phyloP scores from a whole-genome alignment of 352 stramenopile species.

The Globisporangium carolinianum region DNA sequence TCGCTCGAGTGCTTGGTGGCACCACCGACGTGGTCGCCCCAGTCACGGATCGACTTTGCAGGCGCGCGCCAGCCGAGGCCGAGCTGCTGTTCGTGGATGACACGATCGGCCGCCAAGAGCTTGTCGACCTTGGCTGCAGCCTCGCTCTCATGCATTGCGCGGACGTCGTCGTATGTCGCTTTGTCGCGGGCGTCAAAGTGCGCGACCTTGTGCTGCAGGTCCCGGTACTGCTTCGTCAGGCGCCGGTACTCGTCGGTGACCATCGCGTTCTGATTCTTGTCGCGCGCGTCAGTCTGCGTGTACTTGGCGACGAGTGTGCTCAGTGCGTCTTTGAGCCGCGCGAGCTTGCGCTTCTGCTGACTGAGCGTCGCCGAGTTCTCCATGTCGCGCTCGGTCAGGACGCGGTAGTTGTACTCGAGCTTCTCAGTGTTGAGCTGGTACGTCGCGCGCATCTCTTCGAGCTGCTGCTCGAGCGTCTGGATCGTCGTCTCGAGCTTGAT shows the following conservation, averaged over 20 bases:
- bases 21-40: constrained; percentile 27
- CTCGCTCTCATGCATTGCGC: constrained; percentile 90
- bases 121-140: constrained; percentile 78
- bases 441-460: constrained; percentile 93
- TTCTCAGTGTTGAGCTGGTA: constrained; percentile 97
- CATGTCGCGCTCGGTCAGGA: constrained; percentile 92
- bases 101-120: constrained; percentile 81
- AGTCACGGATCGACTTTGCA: constrained; percentile 38
- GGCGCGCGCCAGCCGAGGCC: constrained; percentile 73
- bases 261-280: constrained; percentile 88
- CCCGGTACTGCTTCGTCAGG: constrained; percentile 94
- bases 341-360: constrained; percentile 92
- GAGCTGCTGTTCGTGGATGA: constrained; percentile 90
- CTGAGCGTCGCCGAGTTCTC: constrained; percentile 91
- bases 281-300: constrained; percentile 84
- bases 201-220: constrained; percentile 92
- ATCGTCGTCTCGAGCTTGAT: constrained; percentile 96
- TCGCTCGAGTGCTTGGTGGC: constrained; percentile 8
- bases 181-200: constrained; percentile 91
- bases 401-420: constrained; percentile 95
- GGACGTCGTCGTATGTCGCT: constrained; percentile 85
- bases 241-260: constrained; percentile 92
- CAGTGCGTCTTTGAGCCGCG: constrained; percentile 89
- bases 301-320: constrained; percentile 88
- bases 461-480: constrained; percentile 93